Evolutionary conservation across 2,329 filamentous ascomycete species (phyloP), one percentile per base, ranked within the genome.

Genomic region (Chrysoporthe cubensis): DNA sequence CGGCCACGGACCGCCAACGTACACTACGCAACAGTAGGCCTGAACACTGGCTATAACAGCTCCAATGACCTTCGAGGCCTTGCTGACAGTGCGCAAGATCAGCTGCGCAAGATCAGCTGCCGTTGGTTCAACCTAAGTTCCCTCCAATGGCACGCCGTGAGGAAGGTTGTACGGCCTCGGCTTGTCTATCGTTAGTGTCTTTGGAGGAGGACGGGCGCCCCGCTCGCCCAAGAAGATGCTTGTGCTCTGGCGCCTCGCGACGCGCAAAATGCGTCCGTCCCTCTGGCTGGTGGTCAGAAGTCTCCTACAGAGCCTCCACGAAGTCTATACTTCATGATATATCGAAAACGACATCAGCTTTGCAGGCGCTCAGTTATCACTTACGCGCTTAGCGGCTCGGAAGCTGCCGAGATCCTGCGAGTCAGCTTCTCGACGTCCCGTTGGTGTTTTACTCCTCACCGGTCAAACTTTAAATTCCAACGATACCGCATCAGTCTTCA

Each of bases 371-470:
- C 63, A 65, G 21, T 58, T 59, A 32, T 65, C 63, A 65, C 42
- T 37, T 58, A 34, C 6, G 52, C 21, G n/a, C 40, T 56, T 58
- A 50, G 63, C 50, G 58, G 66, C 42, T 65, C 65, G 68, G 68
- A 40, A 67, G 58, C 43, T 65, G 59, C 65, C 68, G 65, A 69
- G 63, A 54, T 68, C 62, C 58, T 60, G 54, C 54, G 61, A 34
- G 59, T 48, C 52, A 46, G 46, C 32, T 43, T 34, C 42, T 60
- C 54, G 48, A 44, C 21, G 26, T 69, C 57, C 42, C 60, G 65
- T 62, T 59, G 62, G 46, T 48, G 62, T 67, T 67, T 54, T 62
- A 40, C 40, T 56, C 52, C 59, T 65, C 54, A 43, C 58, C 50
- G 54, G 62, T 48, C 52, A 21, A 56, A 66, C 48, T 59, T 58